These are phyloP conservation scores for Trypanosoma theileri DNA, from an alignment of 208 protist genomes.

Conservation along the genomic window DNA sequence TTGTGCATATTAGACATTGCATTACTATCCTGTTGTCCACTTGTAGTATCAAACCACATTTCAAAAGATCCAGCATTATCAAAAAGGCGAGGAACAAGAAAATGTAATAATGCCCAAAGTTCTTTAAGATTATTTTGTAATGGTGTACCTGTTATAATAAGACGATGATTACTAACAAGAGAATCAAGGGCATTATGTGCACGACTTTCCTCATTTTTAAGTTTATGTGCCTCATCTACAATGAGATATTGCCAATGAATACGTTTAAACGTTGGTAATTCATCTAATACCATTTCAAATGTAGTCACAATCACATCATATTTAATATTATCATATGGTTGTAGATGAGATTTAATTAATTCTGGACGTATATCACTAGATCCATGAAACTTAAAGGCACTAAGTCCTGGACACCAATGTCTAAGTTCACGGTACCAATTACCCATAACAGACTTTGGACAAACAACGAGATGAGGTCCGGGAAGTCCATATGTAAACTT, in stretches of 20 bases:
- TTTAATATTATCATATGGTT: slow-evolving; percentile 49
- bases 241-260: slow-evolving; percentile 96
- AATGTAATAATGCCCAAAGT: slow-evolving; percentile 96
- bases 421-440: slow-evolving; percentile 98
- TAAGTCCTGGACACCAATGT: slow-evolving; percentile 95
- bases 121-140: slow-evolving; percentile 98
- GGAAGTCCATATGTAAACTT: slow-evolving; percentile 86
- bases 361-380: slow-evolving; percentile 88
- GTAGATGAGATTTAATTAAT: slow-evolving; percentile 65
- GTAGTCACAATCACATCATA: slow-evolving; percentile 96
- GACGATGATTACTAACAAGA: slow-evolving; percentile 81
- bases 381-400: slow-evolving; percentile 94
- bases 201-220: slow-evolving; percentile 91
- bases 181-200: slow-evolving; percentile 68
- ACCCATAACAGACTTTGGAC: slow-evolving; percentile 96
- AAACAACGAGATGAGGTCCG: slow-evolving; percentile 96
- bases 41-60: slow-evolving; percentile 91
- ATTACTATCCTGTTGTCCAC: slow-evolving; percentile 75
- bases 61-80: slow-evolving; percentile 86
- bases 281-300: slow-evolving; percentile 96
- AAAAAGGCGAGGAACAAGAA: slow-evolving; percentile 92
- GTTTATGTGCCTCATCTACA: slow-evolving; percentile 99
- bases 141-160: slow-evolving; percentile 98
- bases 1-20: slow-evolving; percentile 87
- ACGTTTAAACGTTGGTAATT: slow-evolving; percentile 88